Evolutionary conservation across 2,329 filamentous ascomycete genomes (phyloP).

Genomic region (Xylariales sp.): DNA sequence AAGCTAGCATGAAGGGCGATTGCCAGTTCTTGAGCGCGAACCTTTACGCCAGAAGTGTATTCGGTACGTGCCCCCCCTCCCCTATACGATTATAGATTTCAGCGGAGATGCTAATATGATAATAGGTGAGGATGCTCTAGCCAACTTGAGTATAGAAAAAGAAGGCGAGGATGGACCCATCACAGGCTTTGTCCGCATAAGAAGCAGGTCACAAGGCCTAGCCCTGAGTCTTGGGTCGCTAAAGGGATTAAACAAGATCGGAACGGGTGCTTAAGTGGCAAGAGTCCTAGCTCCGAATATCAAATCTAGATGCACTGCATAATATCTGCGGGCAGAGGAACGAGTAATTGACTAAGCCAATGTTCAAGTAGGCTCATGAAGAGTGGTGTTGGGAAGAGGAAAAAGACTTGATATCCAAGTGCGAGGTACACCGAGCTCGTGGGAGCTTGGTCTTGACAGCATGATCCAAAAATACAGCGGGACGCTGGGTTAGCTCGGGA

Average conservation of each 20-base stretch:
- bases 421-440: slow-evolving; percentile 19
- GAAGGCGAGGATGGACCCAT: slow-evolving; percentile 95
- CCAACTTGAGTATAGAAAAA: slow-evolving; percentile 97
- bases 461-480: slow-evolving; percentile 25
- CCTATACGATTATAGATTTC: background rate
- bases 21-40: slow-evolving; percentile 99
- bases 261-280: slow-evolving; percentile 52
- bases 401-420: slow-evolving; percentile 32
- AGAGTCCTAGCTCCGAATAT: slow-evolving; percentile 8
- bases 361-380: slow-evolving; percentile 22
- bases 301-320: slow-evolving; percentile 25
- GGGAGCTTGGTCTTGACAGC: slow-evolving; percentile 26
- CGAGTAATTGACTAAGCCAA: slow-evolving; percentile 15
- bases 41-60: slow-evolving; percentile 94
- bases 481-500: slow-evolving; percentile 27
- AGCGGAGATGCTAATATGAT: slow-evolving; percentile 35
- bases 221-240: slow-evolving; percentile 92
- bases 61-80: slow-evolving; percentile 75
- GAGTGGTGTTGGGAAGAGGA: slow-evolving; percentile 5
- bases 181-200: slow-evolving; percentile 96
- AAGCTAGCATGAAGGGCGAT: slow-evolving; percentile 95
- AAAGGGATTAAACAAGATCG: slow-evolving; percentile 91
- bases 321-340: slow-evolving; percentile 9
- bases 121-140: slow-evolving; percentile 94
- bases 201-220: slow-evolving; percentile 94